These are phyloP conservation scores for Zarea fungicola DNA, from an alignment of 2,329 filamentous ascomycete species.

Conservation along the genomic window DNA sequence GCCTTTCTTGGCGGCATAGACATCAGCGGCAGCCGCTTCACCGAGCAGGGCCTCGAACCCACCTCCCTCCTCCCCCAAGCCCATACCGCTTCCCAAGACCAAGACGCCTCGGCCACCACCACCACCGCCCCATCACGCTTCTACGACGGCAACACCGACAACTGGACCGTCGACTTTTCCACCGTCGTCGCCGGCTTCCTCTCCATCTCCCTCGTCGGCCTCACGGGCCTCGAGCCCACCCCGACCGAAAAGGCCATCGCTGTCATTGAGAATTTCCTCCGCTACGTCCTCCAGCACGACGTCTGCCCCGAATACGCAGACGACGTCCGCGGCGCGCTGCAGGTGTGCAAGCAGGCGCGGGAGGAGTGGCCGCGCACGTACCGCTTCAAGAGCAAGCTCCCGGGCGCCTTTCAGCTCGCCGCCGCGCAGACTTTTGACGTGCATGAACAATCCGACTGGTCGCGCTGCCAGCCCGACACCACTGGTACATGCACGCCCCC, in stretches of 20 bases:
- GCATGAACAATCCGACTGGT: slow-evolving; percentile 25
- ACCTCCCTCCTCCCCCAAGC: slow-evolving; percentile 40
- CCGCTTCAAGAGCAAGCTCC: slow-evolving; percentile 49
- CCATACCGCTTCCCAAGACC: neutral
- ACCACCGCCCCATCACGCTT: slow-evolving; percentile 26
- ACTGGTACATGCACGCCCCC: slow-evolving; percentile 39
- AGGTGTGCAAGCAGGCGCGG: slow-evolving; percentile 61
- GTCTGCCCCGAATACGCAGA: slow-evolving; percentile 76
- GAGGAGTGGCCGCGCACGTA: slow-evolving; percentile 60
- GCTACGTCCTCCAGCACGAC: slow-evolving; percentile 77
- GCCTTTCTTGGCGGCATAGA: slow-evolving; percentile 79
- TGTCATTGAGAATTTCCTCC: slow-evolving; percentile 79
- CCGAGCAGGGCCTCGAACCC: slow-evolving; percentile 54
- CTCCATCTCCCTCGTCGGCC: slow-evolving; percentile 52
- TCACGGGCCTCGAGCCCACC: slow-evolving; percentile 50
- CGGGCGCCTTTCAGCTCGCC: slow-evolving; percentile 76
- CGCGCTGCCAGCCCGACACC: slow-evolving; percentile 20
- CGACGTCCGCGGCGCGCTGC: slow-evolving; percentile 61
- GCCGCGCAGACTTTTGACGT: slow-evolving; percentile 62
- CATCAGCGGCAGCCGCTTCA: slow-evolving; percentile 50
- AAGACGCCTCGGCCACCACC: neutral
- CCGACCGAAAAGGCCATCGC: slow-evolving; percentile 54
- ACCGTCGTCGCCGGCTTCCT: slow-evolving; percentile 74
- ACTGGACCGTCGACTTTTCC: slow-evolving; percentile 77
- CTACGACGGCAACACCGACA: slow-evolving; percentile 46